Base-by-base conservation (phyloP, 306 rosid genomes). In the Carpinus fangiana region DNA sequence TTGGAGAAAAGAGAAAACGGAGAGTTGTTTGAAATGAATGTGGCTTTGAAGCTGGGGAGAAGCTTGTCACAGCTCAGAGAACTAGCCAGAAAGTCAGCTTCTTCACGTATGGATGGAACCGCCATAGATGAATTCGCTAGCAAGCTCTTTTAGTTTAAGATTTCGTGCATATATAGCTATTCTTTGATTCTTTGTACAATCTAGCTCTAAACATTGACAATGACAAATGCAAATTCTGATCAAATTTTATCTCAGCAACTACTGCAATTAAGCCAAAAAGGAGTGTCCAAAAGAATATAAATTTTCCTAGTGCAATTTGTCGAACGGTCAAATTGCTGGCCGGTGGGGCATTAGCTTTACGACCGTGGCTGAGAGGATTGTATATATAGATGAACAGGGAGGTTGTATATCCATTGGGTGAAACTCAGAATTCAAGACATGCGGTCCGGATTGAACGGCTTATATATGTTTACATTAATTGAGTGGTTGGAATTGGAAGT, bases 21-120 rank as follows among this genome's bases (percentile, higher is more conserved):
- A 1, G 72, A 80, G n/a, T 3, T 89, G 0, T 83, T 89, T 51
- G 87, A 90, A 70, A 81, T 84, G 90, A 90, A 87, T 54, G 82
- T 87, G 75, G 97, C 97, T 17, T 76, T 89, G 81, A 36, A 81
- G 46, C 72, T 92, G 74, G 97, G 97, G 31, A 90, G 97, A 82
- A 90, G 89, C 80, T 79, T 89, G 12, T 82, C 90, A 0, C 80
- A 90, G 41, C 62, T 92, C 0, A 87, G 85, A 60, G 78, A 82
- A 73, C 83, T 92, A 64, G 90, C 90, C 0, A 72, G 72, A 7
- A 90, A 90, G 72, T 89, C 95, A 0, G 78, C 83, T 45, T 74
- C 87, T 0, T 83, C 43, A 50, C 79, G 88, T 0, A 18, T 48
- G 36, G 79, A 84, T 43, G 90, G 93, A 60, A 70, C 74, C 21